These are phyloP conservation scores for Ophiosphaerella narmari DNA, from an alignment of 2,329 filamentous ascomycete species.

Conservation along the genomic window DNA sequence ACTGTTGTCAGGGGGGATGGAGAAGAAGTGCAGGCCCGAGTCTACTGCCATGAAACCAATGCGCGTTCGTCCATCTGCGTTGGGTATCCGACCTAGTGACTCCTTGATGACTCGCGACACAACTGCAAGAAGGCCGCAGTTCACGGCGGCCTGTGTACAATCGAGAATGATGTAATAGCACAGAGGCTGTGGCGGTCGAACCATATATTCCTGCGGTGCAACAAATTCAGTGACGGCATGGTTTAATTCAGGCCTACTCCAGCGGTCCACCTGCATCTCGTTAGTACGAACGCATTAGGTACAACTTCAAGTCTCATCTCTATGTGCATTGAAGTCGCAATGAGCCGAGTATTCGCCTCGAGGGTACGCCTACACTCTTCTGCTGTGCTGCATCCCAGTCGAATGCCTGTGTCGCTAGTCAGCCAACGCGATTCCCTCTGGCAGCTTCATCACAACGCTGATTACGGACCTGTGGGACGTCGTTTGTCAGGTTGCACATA, in stretches of 20 bases:
- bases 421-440: neutral
- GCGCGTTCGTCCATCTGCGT: conserved; percentile 88
- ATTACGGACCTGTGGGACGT: conserved; percentile 75
- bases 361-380: conserved; percentile 65
- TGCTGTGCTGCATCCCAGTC: conserved; percentile 96
- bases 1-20: conserved; percentile 84
- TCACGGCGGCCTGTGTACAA: conserved; percentile 68
- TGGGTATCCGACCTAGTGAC: conserved; percentile 96
- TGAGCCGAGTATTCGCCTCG: too few species aligned
- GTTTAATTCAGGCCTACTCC: conserved; percentile 91
- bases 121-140: conserved; percentile 81
- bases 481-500: conserved; percentile 98
- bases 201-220: conserved; percentile 99
- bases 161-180: conserved; percentile 36
- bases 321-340: neutral
- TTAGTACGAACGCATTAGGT: neutral
- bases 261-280: conserved; percentile 64
- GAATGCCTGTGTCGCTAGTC: conserved; percentile 63
- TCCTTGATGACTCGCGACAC: conserved; percentile 92
- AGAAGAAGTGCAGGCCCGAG: conserved; percentile 93
- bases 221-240: conserved; percentile 97
- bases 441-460: neutral
- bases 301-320: too few species aligned
- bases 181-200: conserved; percentile 86
- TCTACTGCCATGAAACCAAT: conserved; percentile 96